A percentile compares a stretch with the other conserved stretches of the same genome.
phyloP scores from a whole-genome alignment of 345 rosid species.

The rapeseed (Brassica napus) region DNA sequence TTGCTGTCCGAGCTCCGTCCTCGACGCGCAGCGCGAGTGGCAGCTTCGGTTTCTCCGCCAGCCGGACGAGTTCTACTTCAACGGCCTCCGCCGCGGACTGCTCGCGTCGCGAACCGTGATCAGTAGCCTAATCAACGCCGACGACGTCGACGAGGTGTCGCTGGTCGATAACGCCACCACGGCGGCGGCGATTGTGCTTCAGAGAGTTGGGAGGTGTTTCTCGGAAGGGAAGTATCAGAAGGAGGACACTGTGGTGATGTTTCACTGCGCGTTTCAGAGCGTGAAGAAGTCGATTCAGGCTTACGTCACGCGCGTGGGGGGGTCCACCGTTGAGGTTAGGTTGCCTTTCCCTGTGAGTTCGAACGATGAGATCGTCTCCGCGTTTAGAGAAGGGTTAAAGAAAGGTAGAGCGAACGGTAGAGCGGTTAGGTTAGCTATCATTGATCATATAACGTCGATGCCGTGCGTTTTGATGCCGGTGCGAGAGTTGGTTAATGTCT shows the following conservation, averaged over 20 bases:
- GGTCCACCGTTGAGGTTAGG: conserved; percentile 59
- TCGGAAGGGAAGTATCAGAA: conserved; percentile 51
- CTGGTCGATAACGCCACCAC: conserved; percentile 80
- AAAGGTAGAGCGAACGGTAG: conserved; percentile 54
- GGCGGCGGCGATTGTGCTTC: conserved; percentile 79
- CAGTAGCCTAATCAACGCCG: conserved; percentile 64
- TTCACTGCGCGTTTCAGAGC: conserved; percentile 63
- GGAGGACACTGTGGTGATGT: conserved; percentile 60
- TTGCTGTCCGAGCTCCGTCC: conserved; percentile 68
- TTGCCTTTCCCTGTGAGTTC: conserved; percentile 70
- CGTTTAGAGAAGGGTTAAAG: conserved; percentile 52
- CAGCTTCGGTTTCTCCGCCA: conserved; percentile 66
- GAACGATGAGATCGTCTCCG: conserved; percentile 56
- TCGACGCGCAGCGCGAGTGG: conserved; percentile 58
- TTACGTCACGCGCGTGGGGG: conserved; percentile 71
- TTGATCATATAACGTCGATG: conserved; percentile 73
- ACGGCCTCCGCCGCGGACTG: conserved; percentile 60
- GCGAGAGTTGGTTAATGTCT: conserved; percentile 54
- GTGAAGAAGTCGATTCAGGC: conserved; percentile 73
- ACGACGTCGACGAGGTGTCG: conserved; percentile 69
- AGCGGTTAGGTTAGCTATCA: conserved; percentile 67
- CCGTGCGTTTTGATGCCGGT: conserved; percentile 71
- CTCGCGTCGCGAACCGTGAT: conserved; percentile 55
- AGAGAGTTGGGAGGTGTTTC: conserved; percentile 62
- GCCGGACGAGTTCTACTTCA: conserved; percentile 78